A percentile compares a stretch with the other conserved stretches of the same genome.
phyloP scores from a whole-genome alignment of 495 filamentous ascomycete genomes.

The Xylaria palmicola region DNA sequence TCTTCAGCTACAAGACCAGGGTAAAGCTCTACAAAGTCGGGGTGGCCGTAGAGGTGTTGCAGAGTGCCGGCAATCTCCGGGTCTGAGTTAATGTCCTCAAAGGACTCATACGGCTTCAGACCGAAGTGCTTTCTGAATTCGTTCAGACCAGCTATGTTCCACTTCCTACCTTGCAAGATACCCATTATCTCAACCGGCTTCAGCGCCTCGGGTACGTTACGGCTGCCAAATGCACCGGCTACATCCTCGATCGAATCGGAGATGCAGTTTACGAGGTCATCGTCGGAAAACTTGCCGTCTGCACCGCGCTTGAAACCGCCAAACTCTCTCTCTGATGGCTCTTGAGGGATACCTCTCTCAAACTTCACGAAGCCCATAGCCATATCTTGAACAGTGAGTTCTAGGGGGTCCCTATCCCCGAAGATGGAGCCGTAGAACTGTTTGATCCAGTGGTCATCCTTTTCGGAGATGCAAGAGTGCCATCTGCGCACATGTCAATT shows the following conservation, averaged over 20 bases:
- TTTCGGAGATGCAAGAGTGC: constrained; percentile 73
- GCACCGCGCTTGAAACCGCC: constrained; percentile 57
- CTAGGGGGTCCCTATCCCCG: constrained; percentile 48
- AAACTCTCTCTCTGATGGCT: constrained; percentile 66
- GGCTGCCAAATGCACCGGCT: constrained; percentile 65
- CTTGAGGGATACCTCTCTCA: constrained; percentile 54
- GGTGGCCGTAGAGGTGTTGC: constrained; percentile 69
- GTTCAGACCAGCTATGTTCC: constrained; percentile 82
- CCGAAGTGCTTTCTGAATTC: constrained; percentile 84
- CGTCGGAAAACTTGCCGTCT: constrained; percentile 64
- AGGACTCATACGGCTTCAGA: constrained; percentile 69
- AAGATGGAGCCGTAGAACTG: constrained; percentile 65
- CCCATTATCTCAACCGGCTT: constrained; percentile 78
- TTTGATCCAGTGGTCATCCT: constrained; percentile 74
- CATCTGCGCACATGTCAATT: constrained; percentile 40
- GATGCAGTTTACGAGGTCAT: constrained; percentile 68
- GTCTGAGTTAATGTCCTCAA: constrained; percentile 80
- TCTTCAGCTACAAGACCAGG: constrained; percentile 74
- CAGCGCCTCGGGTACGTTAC: constrained; percentile 72
- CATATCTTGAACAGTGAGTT: constrained; percentile 57
- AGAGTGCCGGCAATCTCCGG: constrained; percentile 66
- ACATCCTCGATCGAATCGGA: constrained; percentile 62
- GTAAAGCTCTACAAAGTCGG: constrained; percentile 57
- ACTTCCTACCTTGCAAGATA: constrained; percentile 78
- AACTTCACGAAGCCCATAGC: constrained; percentile 59